phyloP scores from a whole-genome alignment of 2,329 filamentous ascomycete species.

The Epichloe aotearoae region DNA sequence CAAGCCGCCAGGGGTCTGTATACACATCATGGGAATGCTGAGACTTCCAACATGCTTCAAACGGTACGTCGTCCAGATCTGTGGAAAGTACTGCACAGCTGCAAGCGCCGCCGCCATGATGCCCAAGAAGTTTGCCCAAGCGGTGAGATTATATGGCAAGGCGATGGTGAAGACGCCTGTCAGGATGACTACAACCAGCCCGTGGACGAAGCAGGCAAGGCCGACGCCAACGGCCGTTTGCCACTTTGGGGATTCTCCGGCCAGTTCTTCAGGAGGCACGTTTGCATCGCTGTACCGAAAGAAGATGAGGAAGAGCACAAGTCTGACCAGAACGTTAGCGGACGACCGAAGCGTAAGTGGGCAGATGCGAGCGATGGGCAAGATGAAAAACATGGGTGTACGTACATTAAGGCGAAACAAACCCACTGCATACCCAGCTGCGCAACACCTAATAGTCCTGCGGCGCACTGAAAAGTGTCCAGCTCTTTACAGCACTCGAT shows the following conservation, averaged over 20 bases:
- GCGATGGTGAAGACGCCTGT: constrained; percentile 54
- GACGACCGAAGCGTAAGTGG: background rate
- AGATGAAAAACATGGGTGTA: constrained; percentile 7
- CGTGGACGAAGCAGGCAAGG: constrained; percentile 59
- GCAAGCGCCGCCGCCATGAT: constrained; percentile 67
- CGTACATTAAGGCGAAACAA: constrained; percentile 85
- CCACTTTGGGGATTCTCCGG: constrained; percentile 49
- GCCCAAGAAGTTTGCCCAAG: constrained; percentile 79
- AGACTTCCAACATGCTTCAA: constrained; percentile 80
- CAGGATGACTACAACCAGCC: constrained; percentile 55
- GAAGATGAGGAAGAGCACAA: constrained; percentile 89
- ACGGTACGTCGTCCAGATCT: constrained; percentile 83
- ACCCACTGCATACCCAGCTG: constrained; percentile 88
- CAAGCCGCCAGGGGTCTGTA: constrained; percentile 87
- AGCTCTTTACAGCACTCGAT: constrained; percentile 78
- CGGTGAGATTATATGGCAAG: constrained; percentile 48
- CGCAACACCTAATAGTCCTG: constrained; percentile 74
- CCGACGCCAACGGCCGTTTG: constrained; percentile 69
- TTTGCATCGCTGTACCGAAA: constrained; percentile 55
- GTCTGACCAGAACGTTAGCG: constrained; percentile 36
- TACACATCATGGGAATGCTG: constrained; percentile 96
- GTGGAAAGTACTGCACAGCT: constrained; percentile 82
- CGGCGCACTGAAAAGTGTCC: constrained; percentile 68
- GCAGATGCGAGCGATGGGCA: no score
- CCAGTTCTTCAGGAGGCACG: constrained; percentile 35